Base-by-base conservation (phyloP, 345 rosid species). In the Pugionium cornutum region DNA sequence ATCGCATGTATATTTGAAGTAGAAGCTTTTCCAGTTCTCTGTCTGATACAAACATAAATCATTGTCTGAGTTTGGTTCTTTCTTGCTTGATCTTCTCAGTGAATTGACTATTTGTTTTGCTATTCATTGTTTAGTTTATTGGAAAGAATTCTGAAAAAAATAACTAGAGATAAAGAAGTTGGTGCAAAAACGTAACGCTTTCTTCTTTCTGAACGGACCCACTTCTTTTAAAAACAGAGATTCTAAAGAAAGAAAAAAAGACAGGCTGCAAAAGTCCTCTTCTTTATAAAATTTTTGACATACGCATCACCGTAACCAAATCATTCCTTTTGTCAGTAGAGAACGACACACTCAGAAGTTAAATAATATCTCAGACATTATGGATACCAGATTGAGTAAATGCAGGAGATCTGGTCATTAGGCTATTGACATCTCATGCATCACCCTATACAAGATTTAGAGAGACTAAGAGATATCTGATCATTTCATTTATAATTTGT, bases 281-380 rank as follows among this genome's bases (percentile, higher is more conserved):
- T 72, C 54, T 64, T 32, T 64, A 2, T 29, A 34, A 40, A 66
- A 29, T 57, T 72, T 50, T 55, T 64, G 27, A 29, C 64, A 26
- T 18, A 11, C 5, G 39, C 43, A 28, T 58, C 71, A 29, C 62
- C 51, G 7, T 18, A 43, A 43, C 62, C 66, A 9, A 52, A 58
- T 58, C 52, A 73, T 66, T 59, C 76, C 56, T 33, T 65, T 26
- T 64, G 61, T 72, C 76, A 66, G 49, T 58, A 58, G 55, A 64
- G 32, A 60, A 3, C 33, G 42, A 41, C 44, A 35, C 32, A 28
- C 35, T 49, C 42, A 44, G 41, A 65, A 66, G 45, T 53, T 18
- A 18, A 18, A 53, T 3, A 27, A 40, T 4, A 31, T 40, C 9
- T 28, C 55, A 48, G 25, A 37, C 25, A 43, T 43, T 43, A 59